Evolutionary conservation across 805 yeast genomes (phyloP).

Genomic region (Zygosaccharomyces pseudorouxii): DNA sequence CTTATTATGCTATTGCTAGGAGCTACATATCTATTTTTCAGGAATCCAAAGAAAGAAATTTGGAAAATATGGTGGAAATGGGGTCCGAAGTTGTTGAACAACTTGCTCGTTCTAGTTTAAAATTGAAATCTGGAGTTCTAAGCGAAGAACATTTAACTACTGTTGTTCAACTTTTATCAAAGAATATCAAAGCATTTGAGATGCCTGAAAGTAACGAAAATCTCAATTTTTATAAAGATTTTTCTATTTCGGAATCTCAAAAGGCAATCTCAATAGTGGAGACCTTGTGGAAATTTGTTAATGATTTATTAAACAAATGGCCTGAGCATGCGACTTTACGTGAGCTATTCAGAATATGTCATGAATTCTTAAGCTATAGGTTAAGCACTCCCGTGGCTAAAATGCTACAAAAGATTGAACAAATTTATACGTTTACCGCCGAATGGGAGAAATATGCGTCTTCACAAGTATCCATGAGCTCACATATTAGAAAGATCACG

Average conservation of each 20-base stretch:
- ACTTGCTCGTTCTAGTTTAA: conserved; percentile 18
- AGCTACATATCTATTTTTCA: conserved; percentile 45
- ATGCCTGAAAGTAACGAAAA: conserved; percentile 15
- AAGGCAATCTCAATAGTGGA: conserved; percentile 50
- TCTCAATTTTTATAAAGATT: conserved; percentile 62
- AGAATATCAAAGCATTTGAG: conserved; percentile 33
- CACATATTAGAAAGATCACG: conserved; percentile 55
- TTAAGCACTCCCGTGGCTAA: conserved; percentile 70
- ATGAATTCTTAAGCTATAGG: conserved; percentile 62
- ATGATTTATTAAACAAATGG: conserved; percentile 60
- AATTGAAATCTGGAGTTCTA: conserved; percentile 21
- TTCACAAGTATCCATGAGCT: conserved; percentile 59
- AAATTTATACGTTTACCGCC: conserved; percentile 69
- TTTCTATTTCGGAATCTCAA: conserved; percentile 55
- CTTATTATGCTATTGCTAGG: conserved; percentile 46
- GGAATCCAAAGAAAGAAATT: conserved; percentile 9
- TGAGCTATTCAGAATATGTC: conserved; percentile 56
- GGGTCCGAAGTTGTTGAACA: conserved; percentile 40
- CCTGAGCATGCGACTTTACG: conserved; percentile 92
- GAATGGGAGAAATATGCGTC: conserved; percentile 96
- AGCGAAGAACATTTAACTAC: conserved; percentile 36
- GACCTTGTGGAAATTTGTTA: conserved; percentile 43
- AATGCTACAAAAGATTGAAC: conserved; percentile 77
- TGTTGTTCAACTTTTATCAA: conserved; percentile 34
- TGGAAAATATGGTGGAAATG: conserved; percentile 36